Percentiles rank a stretch among this genome's conserved stretches.
Conservation (phyloP, 2,329 filamentous ascomycete species). For the Ophioceras dolichostomum region DNA sequence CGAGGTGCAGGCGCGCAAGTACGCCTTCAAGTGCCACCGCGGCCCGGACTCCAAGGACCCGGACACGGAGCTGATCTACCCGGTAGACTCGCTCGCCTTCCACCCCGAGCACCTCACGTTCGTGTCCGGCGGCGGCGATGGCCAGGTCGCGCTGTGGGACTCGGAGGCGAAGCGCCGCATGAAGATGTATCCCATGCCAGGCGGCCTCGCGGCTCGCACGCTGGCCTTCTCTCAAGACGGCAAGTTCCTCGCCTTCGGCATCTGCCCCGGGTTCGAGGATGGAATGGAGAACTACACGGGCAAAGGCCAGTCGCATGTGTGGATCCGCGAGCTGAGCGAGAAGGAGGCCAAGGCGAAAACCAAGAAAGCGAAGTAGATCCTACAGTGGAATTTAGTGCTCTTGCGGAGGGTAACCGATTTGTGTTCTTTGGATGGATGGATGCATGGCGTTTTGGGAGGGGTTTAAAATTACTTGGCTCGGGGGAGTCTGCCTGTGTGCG, state of each 20-base stretch:
- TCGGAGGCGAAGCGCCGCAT: constrained; percentile 82
- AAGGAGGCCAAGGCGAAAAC: constrained; percentile 76
- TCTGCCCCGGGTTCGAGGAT: constrained; percentile 80
- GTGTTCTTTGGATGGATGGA: too few relatives aligned
- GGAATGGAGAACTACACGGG: constrained; percentile 68
- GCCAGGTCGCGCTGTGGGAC: constrained; percentile 88
- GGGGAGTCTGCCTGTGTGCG: too few relatives aligned
- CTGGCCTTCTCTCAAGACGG: constrained; percentile 69
- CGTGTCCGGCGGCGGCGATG: constrained; percentile 80
- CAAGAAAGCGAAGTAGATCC: constrained; percentile 3
- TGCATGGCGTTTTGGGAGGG: too few relatives aligned
- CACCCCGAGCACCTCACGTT: constrained; percentile 77
- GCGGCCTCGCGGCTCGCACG: constrained; percentile 50
- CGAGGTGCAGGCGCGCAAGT: constrained; percentile 84
- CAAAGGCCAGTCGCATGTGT: constrained; percentile 63
- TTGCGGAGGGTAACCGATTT: too few relatives aligned
- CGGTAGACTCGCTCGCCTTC: constrained; percentile 82
- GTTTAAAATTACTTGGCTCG: too few relatives aligned
- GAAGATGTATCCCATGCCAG: constrained; percentile 61
- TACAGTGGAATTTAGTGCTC: too few relatives aligned
- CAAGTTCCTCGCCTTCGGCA: constrained; percentile 63
- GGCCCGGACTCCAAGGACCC: constrained; percentile 53
- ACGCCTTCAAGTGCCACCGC: constrained; percentile 97
- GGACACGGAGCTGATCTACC: constrained; percentile 73
- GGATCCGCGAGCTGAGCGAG: constrained; percentile 73